phyloP scores from a whole-genome alignment of 2,329 filamentous ascomycete genomes.

The Rhynchosporium secalis region DNA sequence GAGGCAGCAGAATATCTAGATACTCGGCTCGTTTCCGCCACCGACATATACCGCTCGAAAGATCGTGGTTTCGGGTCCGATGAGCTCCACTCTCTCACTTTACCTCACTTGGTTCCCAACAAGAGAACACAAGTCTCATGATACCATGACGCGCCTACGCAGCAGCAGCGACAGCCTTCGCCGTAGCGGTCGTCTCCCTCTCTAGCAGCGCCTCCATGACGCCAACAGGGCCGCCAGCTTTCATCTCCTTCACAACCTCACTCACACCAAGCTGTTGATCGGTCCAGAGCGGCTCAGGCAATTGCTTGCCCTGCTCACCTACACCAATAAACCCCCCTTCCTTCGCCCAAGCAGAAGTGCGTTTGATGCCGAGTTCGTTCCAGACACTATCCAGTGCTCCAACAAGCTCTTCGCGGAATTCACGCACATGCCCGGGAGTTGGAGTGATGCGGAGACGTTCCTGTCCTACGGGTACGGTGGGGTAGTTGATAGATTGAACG shows the following conservation, averaged over 20 bases:
- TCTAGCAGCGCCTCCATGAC: slow-evolving; percentile 62
- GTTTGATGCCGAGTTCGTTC: slow-evolving; percentile 84
- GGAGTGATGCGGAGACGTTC: slow-evolving; percentile 95
- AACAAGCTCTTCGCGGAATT: slow-evolving; percentile 83
- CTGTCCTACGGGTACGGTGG: slow-evolving; percentile 96
- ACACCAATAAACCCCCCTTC: slow-evolving; percentile 95
- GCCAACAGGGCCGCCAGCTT: slow-evolving; percentile 46
- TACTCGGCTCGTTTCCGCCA: background rate
- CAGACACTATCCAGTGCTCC: slow-evolving; percentile 84
- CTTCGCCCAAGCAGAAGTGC: slow-evolving; percentile 87
- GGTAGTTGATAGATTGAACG: slow-evolving; percentile 98
- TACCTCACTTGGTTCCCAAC: no score
- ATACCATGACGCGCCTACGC: slow-evolving; percentile 20
- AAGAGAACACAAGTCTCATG: no score
- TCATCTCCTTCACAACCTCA: slow-evolving; percentile 63
- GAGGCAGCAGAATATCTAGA: background rate
- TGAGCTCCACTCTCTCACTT: slow-evolving; percentile 33
- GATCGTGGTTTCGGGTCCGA: slow-evolving; percentile 41
- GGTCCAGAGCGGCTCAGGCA: slow-evolving; percentile 81
- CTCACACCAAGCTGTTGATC: slow-evolving; percentile 81
- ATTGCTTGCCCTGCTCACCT: slow-evolving; percentile 64
- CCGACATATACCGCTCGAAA: slow-evolving; percentile 32
- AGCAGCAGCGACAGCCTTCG: slow-evolving; percentile 39
- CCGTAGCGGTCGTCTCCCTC: slow-evolving; percentile 47
- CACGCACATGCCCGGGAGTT: slow-evolving; percentile 85